A percentile compares a stretch with the other conserved stretches of the same genome.
These are phyloP conservation scores for Teunomyces lycoperdinae DNA, from an alignment of 805 yeast genomes.

Conservation along the genomic window DNA sequence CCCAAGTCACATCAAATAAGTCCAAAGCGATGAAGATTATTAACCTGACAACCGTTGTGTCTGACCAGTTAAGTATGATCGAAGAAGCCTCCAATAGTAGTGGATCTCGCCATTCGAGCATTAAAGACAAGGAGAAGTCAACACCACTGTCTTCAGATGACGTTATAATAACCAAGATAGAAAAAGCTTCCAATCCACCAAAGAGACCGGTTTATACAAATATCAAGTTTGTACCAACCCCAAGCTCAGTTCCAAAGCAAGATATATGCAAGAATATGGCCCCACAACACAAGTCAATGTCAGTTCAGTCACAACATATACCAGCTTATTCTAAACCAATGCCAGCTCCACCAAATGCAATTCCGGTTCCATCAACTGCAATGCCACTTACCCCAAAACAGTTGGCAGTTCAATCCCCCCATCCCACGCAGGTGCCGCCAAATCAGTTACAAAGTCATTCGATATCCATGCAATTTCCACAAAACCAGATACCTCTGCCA, in stretches of 20 bases:
- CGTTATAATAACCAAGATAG: background rate
- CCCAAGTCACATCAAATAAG: constrained; percentile 24
- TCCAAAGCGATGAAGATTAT: constrained; percentile 25
- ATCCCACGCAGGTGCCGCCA: no score
- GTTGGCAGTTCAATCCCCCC: no score
- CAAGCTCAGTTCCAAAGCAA: background rate
- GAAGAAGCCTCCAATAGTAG: constrained; percentile 34
- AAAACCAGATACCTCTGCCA: no score
- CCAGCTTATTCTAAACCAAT: no score
- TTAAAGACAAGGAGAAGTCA: constrained; percentile 12
- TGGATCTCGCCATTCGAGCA: constrained; percentile 31
- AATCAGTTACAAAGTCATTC: no score
- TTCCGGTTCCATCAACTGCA: no score
- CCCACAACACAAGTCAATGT: background rate
- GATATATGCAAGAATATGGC: background rate
- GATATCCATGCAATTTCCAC: no score
- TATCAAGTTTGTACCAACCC: constrained; percentile 1
- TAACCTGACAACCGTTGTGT: constrained; percentile 14
- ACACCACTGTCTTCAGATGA: constrained; percentile 11
- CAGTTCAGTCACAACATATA: background rate
- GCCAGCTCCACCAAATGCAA: no score
- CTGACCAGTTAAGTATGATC: constrained; percentile 42
- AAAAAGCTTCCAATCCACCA: background rate
- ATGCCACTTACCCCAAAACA: no score
- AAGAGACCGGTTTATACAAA: constrained; percentile 1